Conservation (phyloP, 2,329 filamentous ascomycete genomes). For the Penicillium palitans region DNA sequence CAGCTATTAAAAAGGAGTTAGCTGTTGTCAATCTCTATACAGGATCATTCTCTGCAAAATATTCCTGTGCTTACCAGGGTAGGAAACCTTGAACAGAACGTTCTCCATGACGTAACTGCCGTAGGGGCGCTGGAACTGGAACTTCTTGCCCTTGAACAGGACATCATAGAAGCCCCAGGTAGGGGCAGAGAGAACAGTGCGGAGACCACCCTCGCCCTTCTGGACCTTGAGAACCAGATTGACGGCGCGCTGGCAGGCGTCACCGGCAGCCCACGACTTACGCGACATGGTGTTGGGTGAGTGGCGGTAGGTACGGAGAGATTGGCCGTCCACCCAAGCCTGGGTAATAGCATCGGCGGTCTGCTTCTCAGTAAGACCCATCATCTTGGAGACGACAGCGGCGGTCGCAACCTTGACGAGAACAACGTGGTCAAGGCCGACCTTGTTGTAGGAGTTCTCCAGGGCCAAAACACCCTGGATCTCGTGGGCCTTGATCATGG, state of each 20-base stretch:
- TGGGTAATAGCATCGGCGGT: slow-evolving; percentile 95
- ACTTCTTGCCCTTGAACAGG: slow-evolving; percentile 92
- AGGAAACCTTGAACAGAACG: slow-evolving; percentile 99
- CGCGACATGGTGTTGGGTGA: slow-evolving; percentile 99
- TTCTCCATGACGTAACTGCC: slow-evolving; percentile 99
- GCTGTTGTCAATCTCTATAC: background rate
- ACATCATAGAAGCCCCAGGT: slow-evolving; percentile 99
- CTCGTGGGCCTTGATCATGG: slow-evolving; percentile 98
- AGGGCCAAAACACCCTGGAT: slow-evolving; percentile 96
- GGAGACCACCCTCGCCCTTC: slow-evolving; percentile 86
- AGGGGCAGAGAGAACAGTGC: slow-evolving; percentile 87
- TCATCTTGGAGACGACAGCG: slow-evolving; percentile 91
- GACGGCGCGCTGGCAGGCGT: slow-evolving; percentile 93
- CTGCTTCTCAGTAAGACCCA: slow-evolving; percentile 84
- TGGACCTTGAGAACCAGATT: slow-evolving; percentile 88
- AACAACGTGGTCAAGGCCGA: slow-evolving; percentile 95
- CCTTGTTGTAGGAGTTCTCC: slow-evolving; percentile 98
- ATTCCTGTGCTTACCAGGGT: slow-evolving; percentile 66
- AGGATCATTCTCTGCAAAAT: background rate
- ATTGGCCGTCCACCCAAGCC: slow-evolving; percentile 96
- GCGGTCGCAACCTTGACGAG: slow-evolving; percentile 96
- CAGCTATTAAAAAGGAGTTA: slow-evolving; percentile 54
- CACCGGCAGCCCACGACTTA: slow-evolving; percentile 98
- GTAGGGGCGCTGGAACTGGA: slow-evolving; percentile 93
- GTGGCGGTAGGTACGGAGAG: slow-evolving; percentile 94